Percentiles rank a stretch among this genome's conserved stretches.
These are phyloP conservation scores for Basipetospora sp. DNA, from an alignment of 2,329 filamentous ascomycete species.

Conservation along the genomic window DNA sequence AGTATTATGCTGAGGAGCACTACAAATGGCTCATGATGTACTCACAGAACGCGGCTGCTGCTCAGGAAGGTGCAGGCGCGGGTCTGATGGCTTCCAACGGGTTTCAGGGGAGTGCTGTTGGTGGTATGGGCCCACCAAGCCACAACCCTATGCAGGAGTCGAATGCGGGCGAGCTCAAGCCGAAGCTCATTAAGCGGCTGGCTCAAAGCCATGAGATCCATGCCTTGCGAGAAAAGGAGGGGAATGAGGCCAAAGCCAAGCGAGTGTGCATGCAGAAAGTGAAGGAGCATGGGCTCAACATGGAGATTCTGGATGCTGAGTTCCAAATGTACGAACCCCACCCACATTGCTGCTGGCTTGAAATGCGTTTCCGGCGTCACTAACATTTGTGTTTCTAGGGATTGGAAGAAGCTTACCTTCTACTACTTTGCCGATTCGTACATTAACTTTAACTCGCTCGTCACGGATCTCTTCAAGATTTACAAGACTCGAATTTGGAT, in stretches of 20 bases:
- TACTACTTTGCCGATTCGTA: slow-evolving; percentile 98
- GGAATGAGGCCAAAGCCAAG: slow-evolving; percentile 94
- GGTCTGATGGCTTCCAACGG: slow-evolving; percentile 50
- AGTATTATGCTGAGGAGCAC: slow-evolving; percentile 85
- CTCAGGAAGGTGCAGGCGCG: slow-evolving; percentile 44
- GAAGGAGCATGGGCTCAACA: slow-evolving; percentile 80
- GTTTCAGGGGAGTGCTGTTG: slow-evolving; percentile 55
- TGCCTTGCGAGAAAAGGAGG: slow-evolving; percentile 83
- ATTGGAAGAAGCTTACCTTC: slow-evolving; percentile 97
- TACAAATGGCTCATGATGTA: slow-evolving; percentile 99
- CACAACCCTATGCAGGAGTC: slow-evolving; percentile 61
- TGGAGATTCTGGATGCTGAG: slow-evolving; percentile 97
- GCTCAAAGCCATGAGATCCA: slow-evolving; percentile 85
- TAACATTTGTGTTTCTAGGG: slow-evolving; percentile 39
- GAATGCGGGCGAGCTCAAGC: slow-evolving; percentile 64
- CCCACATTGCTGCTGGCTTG: background rate
- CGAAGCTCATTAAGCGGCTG: slow-evolving; percentile 90
- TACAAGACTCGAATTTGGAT: slow-evolving; percentile 99
- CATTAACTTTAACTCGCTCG: slow-evolving; percentile 96
- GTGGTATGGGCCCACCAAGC: slow-evolving; percentile 62
- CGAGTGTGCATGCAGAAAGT: slow-evolving; percentile 94
- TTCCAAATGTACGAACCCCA: slow-evolving; percentile 73
- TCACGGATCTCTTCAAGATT: slow-evolving; percentile 95
- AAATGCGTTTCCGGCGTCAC: slow-evolving; percentile 1
- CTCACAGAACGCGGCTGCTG: slow-evolving; percentile 58